phyloP scores from a whole-genome alignment of 2,329 filamentous ascomycete genomes.

The Colletotrichum ledebouriae region DNA sequence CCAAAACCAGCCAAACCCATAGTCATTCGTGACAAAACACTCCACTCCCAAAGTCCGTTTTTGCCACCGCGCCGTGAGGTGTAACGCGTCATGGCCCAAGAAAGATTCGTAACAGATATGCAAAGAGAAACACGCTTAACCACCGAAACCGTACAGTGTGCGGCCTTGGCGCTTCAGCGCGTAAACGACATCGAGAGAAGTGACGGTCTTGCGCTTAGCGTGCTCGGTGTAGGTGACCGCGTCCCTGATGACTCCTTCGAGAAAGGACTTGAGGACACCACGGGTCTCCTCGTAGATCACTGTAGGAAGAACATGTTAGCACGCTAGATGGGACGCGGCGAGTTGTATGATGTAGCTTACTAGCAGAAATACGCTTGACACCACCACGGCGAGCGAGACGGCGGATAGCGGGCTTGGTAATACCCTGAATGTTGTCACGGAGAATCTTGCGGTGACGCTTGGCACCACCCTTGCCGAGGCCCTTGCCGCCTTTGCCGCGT shows the following conservation, averaged over 20 bases:
- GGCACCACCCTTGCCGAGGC: slow-evolving; percentile 97
- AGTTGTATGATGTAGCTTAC: slow-evolving; percentile 60
- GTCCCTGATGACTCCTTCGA: slow-evolving; percentile 81
- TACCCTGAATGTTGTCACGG: slow-evolving; percentile 99
- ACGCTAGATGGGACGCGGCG: neutral
- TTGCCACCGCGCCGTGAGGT: slow-evolving; percentile 33
- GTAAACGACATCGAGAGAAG: slow-evolving; percentile 76
- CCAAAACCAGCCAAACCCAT: slow-evolving; percentile 59
- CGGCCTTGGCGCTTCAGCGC: slow-evolving; percentile 78
- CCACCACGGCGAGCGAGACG: slow-evolving; percentile 99
- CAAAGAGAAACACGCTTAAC: slow-evolving; percentile 66
- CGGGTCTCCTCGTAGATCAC: slow-evolving; percentile 86
- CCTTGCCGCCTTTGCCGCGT: slow-evolving; percentile 95
- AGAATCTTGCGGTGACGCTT: slow-evolving; percentile 99
- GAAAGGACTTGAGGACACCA: slow-evolving; percentile 83
- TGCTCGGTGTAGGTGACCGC: slow-evolving; percentile 85
- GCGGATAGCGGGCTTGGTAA: slow-evolving; percentile 97
- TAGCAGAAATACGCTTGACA: slow-evolving; percentile 99
- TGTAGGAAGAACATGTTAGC: slow-evolving; percentile 47
- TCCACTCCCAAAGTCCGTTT: slow-evolving; percentile 48
- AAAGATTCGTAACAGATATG: slow-evolving; percentile 55
- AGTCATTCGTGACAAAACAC: slow-evolving; percentile 56
- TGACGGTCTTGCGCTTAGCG: slow-evolving; percentile 86
- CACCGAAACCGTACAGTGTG: slow-evolving; percentile 91
- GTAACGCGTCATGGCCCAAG: slow-evolving; percentile 44